Base-by-base conservation (phyloP, 371 early-diverging fungal species). In the Actinomortierella wolfii region DNA sequence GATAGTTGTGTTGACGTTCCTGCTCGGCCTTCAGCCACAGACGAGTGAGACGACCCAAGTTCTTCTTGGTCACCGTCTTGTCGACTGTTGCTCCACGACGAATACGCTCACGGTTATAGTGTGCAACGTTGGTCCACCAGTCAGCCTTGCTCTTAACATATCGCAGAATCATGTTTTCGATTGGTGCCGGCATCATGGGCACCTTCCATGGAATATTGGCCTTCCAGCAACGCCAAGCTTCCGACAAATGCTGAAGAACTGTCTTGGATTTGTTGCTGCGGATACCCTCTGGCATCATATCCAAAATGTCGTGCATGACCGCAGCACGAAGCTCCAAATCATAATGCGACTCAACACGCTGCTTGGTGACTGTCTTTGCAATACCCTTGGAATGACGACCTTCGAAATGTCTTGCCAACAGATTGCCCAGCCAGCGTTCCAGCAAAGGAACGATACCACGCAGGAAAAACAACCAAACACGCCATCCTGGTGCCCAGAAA, bases 401-500 rank as follows among this genome's bases (percentile, higher is more conserved):
- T 77, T 99, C 98, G 70, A 98, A 97, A 76, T 99, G 98, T 77
- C 99, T 95, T 7, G 97, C 95, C 21, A 98, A 87, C 74, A 99
- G 81, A 78, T 98, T 97, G 53, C 96, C 96, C 25, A 99, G 89
- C 97, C 99, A 97, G 52, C 97, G 89, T 77, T 98, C 97, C 42
- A 99, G 86, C 25, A 99, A 78, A 23, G 99, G 97, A 7, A 97
- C 96, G 51, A 97, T 94, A 61, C 99, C 99, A 61, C 99, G 93
- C 88, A 99, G 80, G 82, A 98, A 99, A 84, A 97, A 97, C 25
- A 97, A 87, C 99, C 99, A 99, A 25, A 99, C 97, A 68, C 99
- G 89, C 99, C 99, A 99, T 26, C 94, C 93, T 41, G 99, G 98
- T 15, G 97, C 98, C 99, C 99, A 99, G 77, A 99, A 95, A 51